A percentile compares a stretch with the other conserved stretches of the same genome.
Conservation (phyloP, 2,329 filamentous ascomycete genomes). For the Cladosporium sp. region DNA sequence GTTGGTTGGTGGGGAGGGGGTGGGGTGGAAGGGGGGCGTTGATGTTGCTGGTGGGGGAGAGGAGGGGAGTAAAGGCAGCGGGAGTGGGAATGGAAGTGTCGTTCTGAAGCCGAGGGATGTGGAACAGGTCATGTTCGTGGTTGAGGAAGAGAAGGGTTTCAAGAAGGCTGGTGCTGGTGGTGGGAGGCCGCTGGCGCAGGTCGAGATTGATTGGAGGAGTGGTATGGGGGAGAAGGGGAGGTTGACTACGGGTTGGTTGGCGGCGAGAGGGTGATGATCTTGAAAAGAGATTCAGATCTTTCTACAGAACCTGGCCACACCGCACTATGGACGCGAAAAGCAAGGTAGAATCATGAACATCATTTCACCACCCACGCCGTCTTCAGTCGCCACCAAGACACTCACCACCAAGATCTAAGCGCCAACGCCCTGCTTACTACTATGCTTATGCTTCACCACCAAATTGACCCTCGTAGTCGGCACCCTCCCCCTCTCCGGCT, state of each 20-base stretch:
- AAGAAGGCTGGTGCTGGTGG: conserved; percentile 30
- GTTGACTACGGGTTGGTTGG: conserved; percentile 74
- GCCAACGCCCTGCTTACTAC: not conserved
- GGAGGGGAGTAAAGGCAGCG: too few species aligned
- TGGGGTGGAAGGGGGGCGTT: conserved; percentile 13
- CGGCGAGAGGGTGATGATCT: conserved; percentile 6
- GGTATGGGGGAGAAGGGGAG: conserved; percentile 87
- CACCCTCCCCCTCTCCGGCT: conserved; percentile 18
- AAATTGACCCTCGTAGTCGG: conserved; percentile 27
- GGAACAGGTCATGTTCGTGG: conserved; percentile 60
- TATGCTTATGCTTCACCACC: conserved; percentile 20
- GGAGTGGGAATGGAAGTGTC: conserved; percentile 20
- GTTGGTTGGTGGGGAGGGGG: conserved; percentile 27
- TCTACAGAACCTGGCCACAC: too few species aligned
- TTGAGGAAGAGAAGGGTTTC: conserved; percentile 51
- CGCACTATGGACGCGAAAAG: too few species aligned
- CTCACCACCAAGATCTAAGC: not conserved
- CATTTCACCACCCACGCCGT: not conserved
- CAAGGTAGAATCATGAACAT: too few species aligned
- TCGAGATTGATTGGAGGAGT: conserved; percentile 84
- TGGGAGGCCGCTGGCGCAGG: conserved; percentile 63
- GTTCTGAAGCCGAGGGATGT: conserved; percentile 60
- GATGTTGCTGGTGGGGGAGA: not conserved
- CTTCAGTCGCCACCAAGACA: not conserved
- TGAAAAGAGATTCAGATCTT: not conserved